Evolutionary conservation across 2,329 filamentous ascomycete species (phyloP), one percentile per base, ranked within the genome.

Genomic region (Xylariaceae sp.): DNA sequence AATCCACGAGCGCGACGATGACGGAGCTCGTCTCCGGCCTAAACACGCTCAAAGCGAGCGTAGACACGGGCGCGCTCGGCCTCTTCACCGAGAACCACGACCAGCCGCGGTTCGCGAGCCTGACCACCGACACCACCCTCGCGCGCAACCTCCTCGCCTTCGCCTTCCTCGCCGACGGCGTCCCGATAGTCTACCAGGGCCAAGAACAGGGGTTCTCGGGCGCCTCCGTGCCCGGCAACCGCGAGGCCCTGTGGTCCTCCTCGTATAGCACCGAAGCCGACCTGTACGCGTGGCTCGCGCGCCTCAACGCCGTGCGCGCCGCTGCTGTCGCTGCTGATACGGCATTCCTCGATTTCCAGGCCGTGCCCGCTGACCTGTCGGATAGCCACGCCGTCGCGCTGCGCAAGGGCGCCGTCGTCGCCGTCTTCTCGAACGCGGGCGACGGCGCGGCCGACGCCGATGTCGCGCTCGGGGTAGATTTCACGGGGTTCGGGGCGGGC

Each of bases 141-240:
- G 80, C 84, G 44, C 82, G 84, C 69, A 89, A 89, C 63, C 77
- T 82, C 4, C 75, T 88, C 41, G 77, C 83, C 0, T 88, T 83
- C 64, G 82, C 81, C n/a, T 78, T 89, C 26, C 78, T 89, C 18
- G 75, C 75, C 2, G 77, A 86, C 52, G 86, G 86, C 19, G 82
- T 88, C 40, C 85, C 85, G 1, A 83, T 87, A 52, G 77, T 88
- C 32, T 89, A 88, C 70, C 80, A 87, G 62, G 86, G 86, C 23
- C 83, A 86, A 58, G 86, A 89, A 70, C 86, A 89, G 65, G 82
- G 81, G 57, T 85, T 79, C 67, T 68, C 74, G 1, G 76, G 75
- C n/a, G 75, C 69, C 40, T 72, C 71, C 44, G 82, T 82, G 7
- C 72, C 77, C 0, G 77, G 75, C 48, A 80, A 81, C 64, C 81